Base-by-base conservation (phyloP, 2,329 filamentous ascomycete species). In the Cryphonectria naterciae region DNA sequence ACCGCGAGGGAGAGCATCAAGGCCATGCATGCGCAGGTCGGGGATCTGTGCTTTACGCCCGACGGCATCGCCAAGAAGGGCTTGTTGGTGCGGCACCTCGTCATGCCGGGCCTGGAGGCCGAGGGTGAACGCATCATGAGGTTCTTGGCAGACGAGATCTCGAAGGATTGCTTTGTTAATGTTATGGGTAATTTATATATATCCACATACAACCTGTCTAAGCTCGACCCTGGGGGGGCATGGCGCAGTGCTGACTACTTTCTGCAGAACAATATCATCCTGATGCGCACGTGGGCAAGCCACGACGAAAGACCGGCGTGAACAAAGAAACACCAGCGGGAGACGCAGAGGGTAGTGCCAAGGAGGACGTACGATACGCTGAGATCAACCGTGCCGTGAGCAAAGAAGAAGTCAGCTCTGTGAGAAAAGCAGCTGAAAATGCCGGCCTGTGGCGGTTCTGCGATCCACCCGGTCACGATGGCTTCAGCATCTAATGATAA, bases 21-120 rank as follows among this genome's bases (percentile, higher is more conserved):
- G 77, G 90, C 89, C 13, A 96, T 97, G 93, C 89, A 96, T 75
- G 83, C 82, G 15, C 93, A 97, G 78, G 93, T 96, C 0, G 93
- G 93, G 17, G 93, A 97, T 78, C 82, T 97, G 69, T 93, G 91
- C 81, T 96, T 97, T 78, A 95, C 93, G 0, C 84, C 85, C 0
- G 93, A 97, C 78, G 93, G 93, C 0, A 89, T 97, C 64, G 93
- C 93, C 13, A 93, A 93, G 82, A 90, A 85, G 68, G 93, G 93
- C 0, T 82, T 97, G 0, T 80, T 97, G 8, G 85, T 97, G 2
- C 85, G 93, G 35, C 93, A 97, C 80, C 85, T 97, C 1, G 92
- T 95, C 37, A 97, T 97, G 93, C 93, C 93, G 0, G 92, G 92
- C 0, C 89, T 90, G 76, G 91, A 93, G 77, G 87, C 88, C 25